Conservation (phyloP, 495 filamentous ascomycete genomes). For the Astrothelium macrocarpum region DNA sequence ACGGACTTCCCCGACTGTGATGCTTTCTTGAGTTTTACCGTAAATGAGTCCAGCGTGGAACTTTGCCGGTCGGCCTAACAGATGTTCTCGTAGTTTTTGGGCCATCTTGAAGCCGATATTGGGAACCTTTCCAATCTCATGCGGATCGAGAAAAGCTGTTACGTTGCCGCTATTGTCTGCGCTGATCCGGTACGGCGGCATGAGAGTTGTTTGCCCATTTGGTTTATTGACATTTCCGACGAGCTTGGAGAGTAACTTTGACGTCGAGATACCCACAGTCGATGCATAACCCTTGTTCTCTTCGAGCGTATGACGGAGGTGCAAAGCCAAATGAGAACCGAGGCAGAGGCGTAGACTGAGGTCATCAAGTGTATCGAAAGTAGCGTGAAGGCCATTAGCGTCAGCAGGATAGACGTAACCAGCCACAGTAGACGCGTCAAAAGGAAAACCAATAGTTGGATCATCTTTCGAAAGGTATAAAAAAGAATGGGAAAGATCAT, state of each 20-base stretch:
- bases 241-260: constrained; percentile 75
- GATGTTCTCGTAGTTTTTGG: constrained; percentile 53
- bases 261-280: constrained; percentile 79
- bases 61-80: constrained; percentile 41
- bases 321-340: constrained; percentile 56
- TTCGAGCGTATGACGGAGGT: constrained; percentile 63
- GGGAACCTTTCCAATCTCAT: constrained; percentile 73
- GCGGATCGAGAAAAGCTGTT: constrained; percentile 58
- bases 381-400: constrained; percentile 1
- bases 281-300: constrained; percentile 73
- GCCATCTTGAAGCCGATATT: constrained; percentile 77
- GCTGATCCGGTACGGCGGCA: constrained; percentile 47
- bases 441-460: constrained; percentile 69
- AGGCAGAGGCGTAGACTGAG: constrained; percentile 27
- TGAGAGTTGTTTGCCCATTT: constrained; percentile 70
- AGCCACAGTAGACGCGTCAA: constrained; percentile 54
- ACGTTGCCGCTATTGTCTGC: constrained; percentile 41
- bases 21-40: constrained; percentile 41
- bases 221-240: constrained; percentile 81
- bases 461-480: constrained; percentile 69
- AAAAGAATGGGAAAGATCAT: constrained; percentile 58
- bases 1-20: constrained; percentile 61
- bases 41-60: constrained; percentile 36
- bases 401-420: constrained; percentile 47
- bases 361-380: neutral